Percentiles rank a stretch among this genome's conserved stretches.
Conservation (phyloP, 148 eudicot species). For the Rhododendron ovatum region DNA sequence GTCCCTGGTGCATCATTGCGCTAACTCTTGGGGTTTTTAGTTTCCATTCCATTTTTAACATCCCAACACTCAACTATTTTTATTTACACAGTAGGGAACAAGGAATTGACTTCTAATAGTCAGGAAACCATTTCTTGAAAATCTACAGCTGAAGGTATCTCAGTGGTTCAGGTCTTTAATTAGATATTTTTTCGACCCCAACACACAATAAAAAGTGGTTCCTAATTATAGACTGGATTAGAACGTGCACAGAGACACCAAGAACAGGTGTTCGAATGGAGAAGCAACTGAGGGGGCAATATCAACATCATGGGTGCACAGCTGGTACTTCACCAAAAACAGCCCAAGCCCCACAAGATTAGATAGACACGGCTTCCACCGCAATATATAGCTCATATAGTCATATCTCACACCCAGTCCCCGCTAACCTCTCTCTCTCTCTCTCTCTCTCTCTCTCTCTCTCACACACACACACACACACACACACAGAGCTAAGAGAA, state of each 20-base stretch:
- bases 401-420: neutral
- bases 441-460: too few relatives aligned
- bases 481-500: neutral
- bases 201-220: neutral
- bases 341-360: neutral
- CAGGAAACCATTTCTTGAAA: neutral
- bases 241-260: neutral
- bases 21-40: neutral
- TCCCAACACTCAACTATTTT: neutral
- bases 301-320: conserved; percentile 1
- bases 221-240: neutral
- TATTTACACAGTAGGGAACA: neutral
- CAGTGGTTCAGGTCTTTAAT: neutral
- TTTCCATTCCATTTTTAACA: neutral
- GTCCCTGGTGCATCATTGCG: neutral
- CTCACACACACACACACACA: neutral
- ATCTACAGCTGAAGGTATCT: neutral
- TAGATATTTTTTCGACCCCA: neutral
- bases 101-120: neutral
- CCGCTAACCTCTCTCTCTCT: neutral
- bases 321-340: neutral
- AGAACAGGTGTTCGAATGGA: neutral
- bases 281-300: neutral
- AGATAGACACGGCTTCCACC: neutral
- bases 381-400: neutral